Evolutionary conservation across 352 stramenopile species (phyloP), one percentile per base, ranked within the genome.

Genomic region (Globisporangium splendens): DNA sequence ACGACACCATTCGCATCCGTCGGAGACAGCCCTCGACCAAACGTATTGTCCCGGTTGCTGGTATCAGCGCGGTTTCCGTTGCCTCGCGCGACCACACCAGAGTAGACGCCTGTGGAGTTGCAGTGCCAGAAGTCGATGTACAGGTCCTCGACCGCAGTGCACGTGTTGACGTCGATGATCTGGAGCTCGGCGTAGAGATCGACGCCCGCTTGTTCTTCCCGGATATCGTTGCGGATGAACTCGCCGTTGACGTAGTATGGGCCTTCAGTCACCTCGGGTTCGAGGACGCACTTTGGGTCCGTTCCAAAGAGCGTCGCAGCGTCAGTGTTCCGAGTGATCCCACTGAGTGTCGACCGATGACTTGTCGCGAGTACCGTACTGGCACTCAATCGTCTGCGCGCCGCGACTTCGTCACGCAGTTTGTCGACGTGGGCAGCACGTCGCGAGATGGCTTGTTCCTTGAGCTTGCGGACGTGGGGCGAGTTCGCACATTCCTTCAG

Each of bases 81-180:
- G 31, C 48, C 39, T 8, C 24, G 13, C 8, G 56, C 56, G 7
- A 63, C 15, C 13, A 63, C 38, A 3, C 56, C 22, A 0, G 56
- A 42, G 48, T 31, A 31, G 24, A 31, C 24, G 24, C 24, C 24
- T 31, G 24, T 31, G 24, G 24, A 31, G 24, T 31, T 57, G 48
- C 56, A 57, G 48, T 63, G 48, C 48, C 48, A 63, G 31, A 63
- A 56, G 56, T 63, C 42, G 24, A 47, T 47, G 15, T 31, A 31
- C 24, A 31, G 24, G 24, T 31, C 24, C 24, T 31, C 24, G 24
- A 31, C 24, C 2, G 24, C 2, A 6, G 24, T 31, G 24, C 24
- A 31, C 24, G 24, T 31, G 24, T 31, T 31, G 24, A 31, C 2
- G 5, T 31, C 24, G 24, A 31, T 5, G 24, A 31, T 31, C 24